phyloP scores from a whole-genome alignment of 768 basidiomycete genomes.

The Plicaturopsis crispa region DNA sequence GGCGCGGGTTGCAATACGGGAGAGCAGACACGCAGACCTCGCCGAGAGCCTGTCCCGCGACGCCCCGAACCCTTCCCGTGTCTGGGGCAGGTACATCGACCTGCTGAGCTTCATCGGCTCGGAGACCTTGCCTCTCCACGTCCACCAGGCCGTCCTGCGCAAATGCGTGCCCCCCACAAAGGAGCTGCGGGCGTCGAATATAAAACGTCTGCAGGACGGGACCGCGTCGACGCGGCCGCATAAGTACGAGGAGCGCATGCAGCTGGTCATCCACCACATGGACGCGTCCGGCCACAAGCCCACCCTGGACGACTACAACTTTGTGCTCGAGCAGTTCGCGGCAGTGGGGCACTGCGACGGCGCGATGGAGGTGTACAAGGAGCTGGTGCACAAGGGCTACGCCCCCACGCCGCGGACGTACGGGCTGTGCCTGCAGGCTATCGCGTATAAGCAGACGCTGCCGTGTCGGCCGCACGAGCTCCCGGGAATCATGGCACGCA shows the following conservation, averaged over 20 bases:
- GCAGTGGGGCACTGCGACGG: slow-evolving; percentile 65
- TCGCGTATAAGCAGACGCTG: slow-evolving; percentile 59
- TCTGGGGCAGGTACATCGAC: slow-evolving; percentile 61
- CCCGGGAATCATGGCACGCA: slow-evolving; percentile 28
- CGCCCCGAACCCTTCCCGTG: too few species aligned
- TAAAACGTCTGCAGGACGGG: slow-evolving; percentile 31
- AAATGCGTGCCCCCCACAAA: slow-evolving; percentile 47
- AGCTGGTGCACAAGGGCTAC: slow-evolving; percentile 39
- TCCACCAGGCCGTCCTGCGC: slow-evolving; percentile 66
- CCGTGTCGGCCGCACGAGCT: slow-evolving; percentile 37
- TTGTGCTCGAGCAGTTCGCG: slow-evolving; percentile 68
- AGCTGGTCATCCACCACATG: slow-evolving; percentile 64
- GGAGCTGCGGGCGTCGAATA: slow-evolving; percentile 36
- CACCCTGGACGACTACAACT: slow-evolving; percentile 62
- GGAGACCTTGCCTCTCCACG: slow-evolving; percentile 47
- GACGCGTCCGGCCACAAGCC: slow-evolving; percentile 42
- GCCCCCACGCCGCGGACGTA: slow-evolving; percentile 50
- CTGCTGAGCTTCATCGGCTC: slow-evolving; percentile 41
- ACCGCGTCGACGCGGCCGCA: slow-evolving; percentile 34
- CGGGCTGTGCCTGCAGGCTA: slow-evolving; percentile 57
- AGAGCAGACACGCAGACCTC: too few species aligned
- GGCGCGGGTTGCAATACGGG: too few species aligned
- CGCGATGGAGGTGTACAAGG: slow-evolving; percentile 51
- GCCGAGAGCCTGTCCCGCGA: too few species aligned
- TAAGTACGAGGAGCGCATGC: slow-evolving; percentile 59